Base-by-base conservation (phyloP, 2,329 filamentous ascomycete species). In the Claviceps arundinis region DNA sequence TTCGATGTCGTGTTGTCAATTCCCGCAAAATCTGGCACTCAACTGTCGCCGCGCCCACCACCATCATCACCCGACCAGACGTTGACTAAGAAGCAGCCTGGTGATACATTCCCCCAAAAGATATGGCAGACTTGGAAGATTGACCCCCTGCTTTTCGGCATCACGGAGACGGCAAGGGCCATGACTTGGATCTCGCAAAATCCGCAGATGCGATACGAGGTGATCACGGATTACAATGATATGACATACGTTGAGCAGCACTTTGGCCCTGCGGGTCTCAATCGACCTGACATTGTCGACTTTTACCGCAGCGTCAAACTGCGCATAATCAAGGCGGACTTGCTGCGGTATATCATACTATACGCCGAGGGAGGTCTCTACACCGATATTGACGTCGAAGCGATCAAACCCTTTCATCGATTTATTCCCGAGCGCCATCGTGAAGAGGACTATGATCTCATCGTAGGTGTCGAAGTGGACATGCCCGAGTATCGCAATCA, bases 41-140 rank as follows among this genome's bases (percentile, higher is more conserved):
- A 16, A 13, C 42, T 16, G 17, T 13, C 43, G 11, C 43, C 24
- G 7, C 22, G 7, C 7, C 24, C 13, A 11, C 37, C 19, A 13
- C 34, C 44, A 47, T 47, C 34, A 22, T 41, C 42, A n/a, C 22
- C 54, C 54, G 48, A 14, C 7, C 24, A 14, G 16, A 30, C 24
- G 26, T 30, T n/a, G 50, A 49, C 51, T 53, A 50, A 3, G 26
- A 51, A 43, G 48, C 54, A 48, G 54, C 64, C 52, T 30, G 64
- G 60, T 48, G 62, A 57, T 58, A 63, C 57, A 22, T 87, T 81
- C 59, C 84, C 75, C 5, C 73, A 74, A 52, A 88, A 87, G 66
- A 84, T 88, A 57, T 88, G 84, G 84, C 84, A 88, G 65, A 84
- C 80, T 0, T 88, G 84, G 84, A 88, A 87, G 64, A 76, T 83